Percentiles rank a stretch among this genome's conserved stretches.
Conservation (phyloP, 164 flowering plant species). For the Macadamia tetraphylla region DNA sequence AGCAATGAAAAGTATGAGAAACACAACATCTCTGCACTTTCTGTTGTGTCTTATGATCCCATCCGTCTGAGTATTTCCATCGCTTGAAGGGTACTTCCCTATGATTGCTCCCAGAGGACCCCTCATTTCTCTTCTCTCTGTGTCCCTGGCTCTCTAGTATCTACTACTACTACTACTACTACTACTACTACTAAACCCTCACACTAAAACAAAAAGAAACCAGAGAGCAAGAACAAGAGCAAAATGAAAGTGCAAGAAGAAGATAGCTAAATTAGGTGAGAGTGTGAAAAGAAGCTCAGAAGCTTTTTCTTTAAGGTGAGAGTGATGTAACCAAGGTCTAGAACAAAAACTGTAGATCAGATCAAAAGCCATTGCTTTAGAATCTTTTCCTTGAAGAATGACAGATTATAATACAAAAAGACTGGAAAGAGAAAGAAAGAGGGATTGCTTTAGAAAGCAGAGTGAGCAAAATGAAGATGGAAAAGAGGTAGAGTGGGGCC, state of each 20-base stretch:
- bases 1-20: constrained; percentile 74
- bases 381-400: too few relatives aligned
- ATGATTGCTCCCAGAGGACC: constrained; percentile 75
- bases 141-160: not conserved
- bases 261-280: not conserved
- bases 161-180: too few relatives aligned
- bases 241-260: not conserved
- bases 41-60: constrained; percentile 82
- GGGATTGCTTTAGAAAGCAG: too few relatives aligned
- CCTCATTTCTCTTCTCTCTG: constrained; percentile 31
- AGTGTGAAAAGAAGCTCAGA: not conserved
- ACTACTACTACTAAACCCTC: not conserved
- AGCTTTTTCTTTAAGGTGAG: not conserved
- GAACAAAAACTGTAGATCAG: too few relatives aligned
- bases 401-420: too few relatives aligned
- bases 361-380: too few relatives aligned
- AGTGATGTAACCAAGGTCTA: too few relatives aligned
- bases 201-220: not conserved
- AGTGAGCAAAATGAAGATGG: too few relatives aligned
- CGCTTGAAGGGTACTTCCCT: constrained; percentile 72
- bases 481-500: too few relatives aligned
- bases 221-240: not conserved
- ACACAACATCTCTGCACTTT: constrained; percentile 86
- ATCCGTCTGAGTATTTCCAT: constrained; percentile 46
- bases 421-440: too few relatives aligned